These are phyloP conservation scores for Mycena olivaceomarginata DNA, from an alignment of 768 basidiomycete species.

Conservation along the genomic window DNA sequence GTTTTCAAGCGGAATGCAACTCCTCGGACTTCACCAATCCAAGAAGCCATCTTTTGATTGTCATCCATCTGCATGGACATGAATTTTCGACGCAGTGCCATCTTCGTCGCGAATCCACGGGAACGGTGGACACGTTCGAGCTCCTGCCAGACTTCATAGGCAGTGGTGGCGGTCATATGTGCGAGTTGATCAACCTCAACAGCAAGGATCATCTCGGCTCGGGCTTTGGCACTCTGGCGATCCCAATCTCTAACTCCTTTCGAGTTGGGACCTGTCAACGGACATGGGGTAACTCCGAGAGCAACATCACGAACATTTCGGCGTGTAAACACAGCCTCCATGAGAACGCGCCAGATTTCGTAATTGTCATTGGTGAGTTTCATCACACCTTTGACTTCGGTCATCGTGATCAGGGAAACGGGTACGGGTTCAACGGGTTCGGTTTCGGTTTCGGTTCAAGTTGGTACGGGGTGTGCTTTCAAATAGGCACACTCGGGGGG, in stretches of 20 bases:
- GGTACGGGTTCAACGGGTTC: too few species aligned
- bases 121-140: too few species aligned
- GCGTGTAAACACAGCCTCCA: too few species aligned
- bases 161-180: slow-evolving; percentile 39
- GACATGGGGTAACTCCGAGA: too few species aligned
- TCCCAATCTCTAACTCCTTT: slow-evolving; percentile 28
- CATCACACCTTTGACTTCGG: slow-evolving; percentile 15
- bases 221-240: slow-evolving; percentile 37
- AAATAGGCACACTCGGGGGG: too few species aligned
- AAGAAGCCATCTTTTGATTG: slow-evolving; percentile 25
- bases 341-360: too few species aligned
- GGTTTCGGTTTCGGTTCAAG: too few species aligned
- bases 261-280: too few species aligned
- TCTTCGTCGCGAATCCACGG: slow-evolving; percentile 49
- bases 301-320: too few species aligned
- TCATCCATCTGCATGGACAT: slow-evolving; percentile 42
- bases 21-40: background rate
- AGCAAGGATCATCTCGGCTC: slow-evolving; percentile 40
- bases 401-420: slow-evolving; percentile 1
- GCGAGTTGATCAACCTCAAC: slow-evolving; percentile 49
- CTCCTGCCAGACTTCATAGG: slow-evolving; percentile 47
- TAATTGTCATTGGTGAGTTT: slow-evolving; percentile 17
- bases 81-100: slow-evolving; percentile 46
- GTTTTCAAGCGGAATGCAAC: slow-evolving; percentile 29
- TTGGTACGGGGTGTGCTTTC: too few species aligned